These are phyloP conservation scores for Suillus tomentosus DNA, from an alignment of 768 basidiomycete genomes.

Conservation along the genomic window DNA sequence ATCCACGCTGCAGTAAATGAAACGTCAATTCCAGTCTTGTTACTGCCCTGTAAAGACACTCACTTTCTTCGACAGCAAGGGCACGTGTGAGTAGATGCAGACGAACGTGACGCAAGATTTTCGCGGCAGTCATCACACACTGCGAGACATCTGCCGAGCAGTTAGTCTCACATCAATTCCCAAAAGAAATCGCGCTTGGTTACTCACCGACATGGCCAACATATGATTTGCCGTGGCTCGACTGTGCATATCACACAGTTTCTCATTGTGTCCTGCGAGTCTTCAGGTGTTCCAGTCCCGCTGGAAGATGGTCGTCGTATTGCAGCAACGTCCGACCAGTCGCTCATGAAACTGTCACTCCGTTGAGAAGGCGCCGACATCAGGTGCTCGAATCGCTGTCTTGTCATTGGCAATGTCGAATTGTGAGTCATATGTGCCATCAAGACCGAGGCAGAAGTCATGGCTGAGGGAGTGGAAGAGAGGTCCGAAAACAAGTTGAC, in stretches of 20 bases:
- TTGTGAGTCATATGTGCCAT: slow-evolving; percentile 55
- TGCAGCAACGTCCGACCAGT: slow-evolving; percentile 33
- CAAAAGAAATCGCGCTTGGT: neutral
- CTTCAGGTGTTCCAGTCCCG: slow-evolving; percentile 24
- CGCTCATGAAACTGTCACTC: slow-evolving; percentile 21
- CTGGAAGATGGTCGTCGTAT: slow-evolving; percentile 24
- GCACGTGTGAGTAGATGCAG: slow-evolving; percentile 51
- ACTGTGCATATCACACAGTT: slow-evolving; percentile 73
- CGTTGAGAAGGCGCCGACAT: slow-evolving; percentile 24
- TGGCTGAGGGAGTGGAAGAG: slow-evolving; percentile 33
- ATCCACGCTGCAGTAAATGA: slow-evolving; percentile 27
- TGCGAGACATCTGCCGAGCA: slow-evolving; percentile 44
- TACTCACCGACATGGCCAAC: slow-evolving; percentile 81
- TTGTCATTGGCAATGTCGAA: slow-evolving; percentile 50
- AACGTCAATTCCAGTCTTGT: neutral
- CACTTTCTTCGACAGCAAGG: slow-evolving; percentile 53
- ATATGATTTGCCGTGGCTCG: slow-evolving; percentile 71
- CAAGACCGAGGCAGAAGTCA: slow-evolving; percentile 45
- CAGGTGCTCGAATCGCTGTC: slow-evolving; percentile 45
- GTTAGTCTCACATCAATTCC: slow-evolving; percentile 7
- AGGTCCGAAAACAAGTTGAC: slow-evolving; percentile 58
- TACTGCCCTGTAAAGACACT: slow-evolving; percentile 22
- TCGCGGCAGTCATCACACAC: slow-evolving; percentile 56
- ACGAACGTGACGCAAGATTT: slow-evolving; percentile 51
- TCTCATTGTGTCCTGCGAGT: slow-evolving; percentile 30